Evolutionary conservation across 1,284 basidiomycete species (phyloP), one percentile per base, ranked within the genome.

Genomic region (Heterobasidion occidentale): DNA sequence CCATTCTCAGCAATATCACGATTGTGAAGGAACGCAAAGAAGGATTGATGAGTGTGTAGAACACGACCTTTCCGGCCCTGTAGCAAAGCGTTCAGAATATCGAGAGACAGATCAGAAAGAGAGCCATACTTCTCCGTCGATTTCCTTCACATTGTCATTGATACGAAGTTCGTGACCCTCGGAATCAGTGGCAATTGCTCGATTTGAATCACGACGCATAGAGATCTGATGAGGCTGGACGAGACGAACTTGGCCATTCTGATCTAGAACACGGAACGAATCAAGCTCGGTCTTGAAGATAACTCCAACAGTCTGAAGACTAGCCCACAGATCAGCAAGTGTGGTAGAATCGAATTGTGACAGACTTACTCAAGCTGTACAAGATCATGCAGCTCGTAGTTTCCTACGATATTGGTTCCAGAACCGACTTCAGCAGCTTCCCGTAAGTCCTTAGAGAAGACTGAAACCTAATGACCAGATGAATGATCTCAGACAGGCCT

Each of bases 281-380:
- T 94, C 92, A 17, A 93, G 86, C 70, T 99, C 97, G 4, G 96
- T 95, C 73, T 97, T 97, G 81, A 90, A 97, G 63, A 99, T 96
- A 59, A 99, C 94, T 68, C 94, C 96, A 33, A 94, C 92, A 1
- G 95, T 97, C 69, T 94, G 90, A 38, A 87, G 80, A 70, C 92
- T 94, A 61, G 45, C 15, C 7, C 20, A 36, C 55, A 56, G 15
- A 53, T 51, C 45, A 57, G 60, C 27, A 62, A 60, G 9, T 58
- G 53, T 51, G 15, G 20, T 36, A 33, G 56, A n/a, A 44, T 54
- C 17, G 53, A 48, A 54, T 47, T 7, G 46, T 48, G 46, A 15
- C 14, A 56, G 9, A 78, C 90, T 63, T 69, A 94, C 92, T 98
- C 96, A 20, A 99, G 81, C 76, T 97, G 94, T 42, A 99, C 94